Base-by-base conservation (phyloP, 1,284 basidiomycete species). In the Xerocomus amazonicus region DNA sequence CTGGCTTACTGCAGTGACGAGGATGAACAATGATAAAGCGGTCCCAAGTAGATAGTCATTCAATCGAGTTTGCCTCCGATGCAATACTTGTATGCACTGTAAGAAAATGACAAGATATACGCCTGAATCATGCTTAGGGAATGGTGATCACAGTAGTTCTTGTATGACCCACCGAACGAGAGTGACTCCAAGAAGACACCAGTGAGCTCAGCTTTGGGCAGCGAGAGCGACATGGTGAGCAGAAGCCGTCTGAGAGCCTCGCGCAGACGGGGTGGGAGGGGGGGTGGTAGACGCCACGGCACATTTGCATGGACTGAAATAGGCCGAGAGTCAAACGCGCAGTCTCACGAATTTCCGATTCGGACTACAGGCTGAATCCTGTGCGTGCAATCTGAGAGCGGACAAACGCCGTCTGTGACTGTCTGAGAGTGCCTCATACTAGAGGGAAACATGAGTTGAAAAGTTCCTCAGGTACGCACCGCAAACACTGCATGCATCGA, bases 11-110 rank as follows among this genome's bases (percentile, higher is more conserved):
- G 41, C 40, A 2, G 59, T 59, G 28, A 50, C 28, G 29, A 59
- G 49, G 26, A 58, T 10, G 38, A 56, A 58, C 37, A 58, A 34
- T 13, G 59, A 58, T 39, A 60, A 13, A 31, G 57, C 47, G 14
- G 57, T 58, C 3, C 53, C 53, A 7, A 56, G 7, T 31, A 58
- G 53, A 40, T 60, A 56, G 48, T 53, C 41, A 23, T 41, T 58
- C 16, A 46, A 45, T 44, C 45, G 47, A 38, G 45, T 41, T 14
- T 29, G 39, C 29, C 57, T 51, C 26, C 33, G 54, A 44, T 27
- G 48, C 14, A 58, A 26, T 9, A 60, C 45, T 35, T 14, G 45
- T 17, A 58, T 48, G 39, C 56, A 58, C 14, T 60, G 39, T 4
- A 19, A 23, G 31, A 60, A 58, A n/a, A 58, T 28, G 40, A 37